Percentiles rank a stretch among this genome's conserved stretches.
phyloP scores from a whole-genome alignment of 208 protist species.

The Crithidia bombi region DNA sequence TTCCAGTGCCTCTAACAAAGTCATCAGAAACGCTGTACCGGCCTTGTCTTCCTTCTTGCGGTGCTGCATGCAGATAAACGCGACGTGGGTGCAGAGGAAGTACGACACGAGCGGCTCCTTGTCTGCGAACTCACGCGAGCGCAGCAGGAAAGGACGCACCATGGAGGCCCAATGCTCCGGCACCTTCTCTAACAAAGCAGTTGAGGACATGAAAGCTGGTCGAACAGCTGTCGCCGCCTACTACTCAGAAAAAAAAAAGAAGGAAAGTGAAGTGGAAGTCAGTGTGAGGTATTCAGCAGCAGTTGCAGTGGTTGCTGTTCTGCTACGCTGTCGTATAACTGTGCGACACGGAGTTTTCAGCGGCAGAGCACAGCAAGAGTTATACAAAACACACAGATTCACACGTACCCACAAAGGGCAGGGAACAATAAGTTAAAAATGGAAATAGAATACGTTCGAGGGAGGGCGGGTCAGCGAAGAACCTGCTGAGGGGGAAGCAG shows the following conservation, averaged over 20 bases:
- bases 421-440: no score
- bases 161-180: conserved; percentile 49
- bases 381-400: no score
- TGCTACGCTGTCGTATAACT: no score
- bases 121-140: conserved; percentile 69
- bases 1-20: conserved; percentile 57
- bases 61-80: conserved; percentile 56
- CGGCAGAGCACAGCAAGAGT: no score
- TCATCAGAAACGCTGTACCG: conserved; percentile 56
- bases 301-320: no score
- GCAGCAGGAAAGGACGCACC: conserved; percentile 70
- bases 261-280: no score
- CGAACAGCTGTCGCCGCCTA: not conserved
- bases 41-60: conserved; percentile 54
- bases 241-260: not conserved
- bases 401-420: no score
- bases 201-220: conserved; percentile 22
- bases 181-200: conserved; percentile 31
- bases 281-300: no score
- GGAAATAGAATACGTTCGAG: no score
- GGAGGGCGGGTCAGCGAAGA: no score
- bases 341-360: no score
- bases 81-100: conserved; percentile 74
- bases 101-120: conserved; percentile 70
- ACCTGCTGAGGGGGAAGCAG: no score